Conservation (phyloP, 352 stramenopile species). For the Thalassiosira ordinaria region DNA sequence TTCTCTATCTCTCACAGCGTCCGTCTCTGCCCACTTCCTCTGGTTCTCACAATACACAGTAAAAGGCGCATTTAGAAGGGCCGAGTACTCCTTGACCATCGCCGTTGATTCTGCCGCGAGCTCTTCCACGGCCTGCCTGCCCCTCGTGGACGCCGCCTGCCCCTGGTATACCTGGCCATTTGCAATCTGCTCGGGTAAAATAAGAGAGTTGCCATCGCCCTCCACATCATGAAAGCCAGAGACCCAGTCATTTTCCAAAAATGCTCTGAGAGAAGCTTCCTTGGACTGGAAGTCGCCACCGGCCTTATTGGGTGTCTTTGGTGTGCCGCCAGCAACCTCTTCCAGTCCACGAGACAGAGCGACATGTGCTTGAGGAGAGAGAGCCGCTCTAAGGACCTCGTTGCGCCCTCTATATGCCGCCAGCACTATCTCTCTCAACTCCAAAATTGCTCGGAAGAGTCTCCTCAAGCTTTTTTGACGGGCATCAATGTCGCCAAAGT, state of each 20-base stretch:
- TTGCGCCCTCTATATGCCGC: conserved; percentile 70
- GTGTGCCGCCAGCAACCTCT: conserved; percentile 23
- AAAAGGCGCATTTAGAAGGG: conserved; percentile 74
- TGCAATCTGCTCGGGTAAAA: conserved; percentile 70
- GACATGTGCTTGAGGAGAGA: conserved; percentile 69
- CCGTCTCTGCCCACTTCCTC: conserved; percentile 82
- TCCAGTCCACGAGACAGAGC: conserved; percentile 71
- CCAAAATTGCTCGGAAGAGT: conserved; percentile 59
- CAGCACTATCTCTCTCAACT: conserved; percentile 80
- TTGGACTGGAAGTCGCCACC: conserved; percentile 30
- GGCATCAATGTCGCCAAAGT: conserved; percentile 73
- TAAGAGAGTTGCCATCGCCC: conserved; percentile 29
- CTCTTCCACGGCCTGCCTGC: conserved; percentile 63
- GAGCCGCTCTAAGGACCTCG: conserved; percentile 61
- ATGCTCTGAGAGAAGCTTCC: conserved; percentile 60
- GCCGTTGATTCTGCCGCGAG: conserved; percentile 61
- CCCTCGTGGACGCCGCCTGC: conserved; percentile 32
- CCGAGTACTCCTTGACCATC: conserved; percentile 73
- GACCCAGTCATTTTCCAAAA: conserved; percentile 76
- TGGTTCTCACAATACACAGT: conserved; percentile 81
- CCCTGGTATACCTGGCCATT: conserved; percentile 51
- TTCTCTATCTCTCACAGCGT: conserved; percentile 80
- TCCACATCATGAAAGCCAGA: conserved; percentile 71
- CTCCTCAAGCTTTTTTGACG: conserved; percentile 59
- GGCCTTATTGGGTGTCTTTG: background rate